Base-by-base conservation (phyloP, 2,329 filamentous ascomycete genomes). In the Trichoderma lentiforme region DNA sequence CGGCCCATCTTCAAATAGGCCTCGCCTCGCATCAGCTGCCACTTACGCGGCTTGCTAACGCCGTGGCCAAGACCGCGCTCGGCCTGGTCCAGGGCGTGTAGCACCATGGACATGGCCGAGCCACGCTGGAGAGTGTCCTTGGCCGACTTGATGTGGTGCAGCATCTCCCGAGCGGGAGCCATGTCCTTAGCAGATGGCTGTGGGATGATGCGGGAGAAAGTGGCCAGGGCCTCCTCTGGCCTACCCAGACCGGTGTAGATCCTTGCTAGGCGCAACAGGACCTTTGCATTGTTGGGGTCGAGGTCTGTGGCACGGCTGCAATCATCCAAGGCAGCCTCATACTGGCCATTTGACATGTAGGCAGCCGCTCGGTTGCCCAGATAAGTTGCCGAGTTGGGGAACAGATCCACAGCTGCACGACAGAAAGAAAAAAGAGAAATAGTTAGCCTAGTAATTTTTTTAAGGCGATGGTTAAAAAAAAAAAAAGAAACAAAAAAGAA, bases 331-430 rank as follows among this genome's bases (percentile, higher is more conserved):
- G 96, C 96, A 74, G 92, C 87, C 71, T 88, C 84, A 80, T 92
- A 98, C 78, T 92, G 90, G 76, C 91, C 91, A 72, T 93, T 93
- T 68, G 93, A 93, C 87, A 99, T 97, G 84, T 93, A 94, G 43
- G 96, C 96, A 34, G 96, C 96, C 51, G 96, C 95, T 78, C 96
- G 92, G 86, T 99, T 99, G 81, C 93, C 95, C 75, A 97, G 88
- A 82, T 97, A 98, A 60, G 94, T 97, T 43, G 95, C 86, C 66
- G 95, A 97, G 77, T 91, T 87, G 69, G 95, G 95, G 78, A 95
- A 91, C 74, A 95, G 88, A 77, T 96, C 92, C 78, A 99, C 92
- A 73, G 96, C 96, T 98, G 80, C 58, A 62, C 65, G 66, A 75
- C 61, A 73, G 73, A 64, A 76, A 71, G 66, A 63, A 32, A 21